Evolutionary conservation across 805 yeast species (phyloP).

Genomic region (Cyberlindnera xishuangbannaensis): DNA sequence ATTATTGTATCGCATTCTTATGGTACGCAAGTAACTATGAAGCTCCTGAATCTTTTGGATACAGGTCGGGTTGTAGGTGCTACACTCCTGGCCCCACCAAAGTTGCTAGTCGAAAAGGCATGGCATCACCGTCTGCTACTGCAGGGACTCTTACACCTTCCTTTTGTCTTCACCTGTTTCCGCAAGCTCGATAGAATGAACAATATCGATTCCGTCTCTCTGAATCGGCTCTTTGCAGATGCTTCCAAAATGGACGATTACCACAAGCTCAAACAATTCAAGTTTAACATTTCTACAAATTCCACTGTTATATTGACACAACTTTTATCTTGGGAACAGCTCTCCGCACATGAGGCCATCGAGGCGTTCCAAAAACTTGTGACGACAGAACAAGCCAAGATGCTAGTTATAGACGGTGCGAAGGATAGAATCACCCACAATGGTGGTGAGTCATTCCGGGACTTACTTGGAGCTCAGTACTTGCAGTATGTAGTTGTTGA

Average conservation of each 20-base stretch:
- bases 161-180: slow-evolving; percentile 17
- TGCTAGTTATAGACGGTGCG: slow-evolving; percentile 20
- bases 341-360: slow-evolving; percentile 14
- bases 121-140: slow-evolving; percentile 3
- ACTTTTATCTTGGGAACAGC: slow-evolving; percentile 16
- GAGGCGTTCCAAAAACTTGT: slow-evolving; percentile 6
- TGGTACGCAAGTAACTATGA: slow-evolving; percentile 56
- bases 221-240: slow-evolving; percentile 16
- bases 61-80: slow-evolving; percentile 11
- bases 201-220: slow-evolving; percentile 18
- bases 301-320: slow-evolving; percentile 20
- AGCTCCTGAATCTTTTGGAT: slow-evolving; percentile 23
- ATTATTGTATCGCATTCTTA: slow-evolving; percentile 66
- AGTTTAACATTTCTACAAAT: slow-evolving; percentile 21
- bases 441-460: slow-evolving; percentile 21
- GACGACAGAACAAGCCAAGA: background rate
- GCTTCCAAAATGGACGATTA: slow-evolving; percentile 11
- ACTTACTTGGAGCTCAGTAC: slow-evolving; percentile 14
- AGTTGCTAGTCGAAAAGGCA: slow-evolving; percentile 11
- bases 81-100: slow-evolving; percentile 46
- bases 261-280: slow-evolving; percentile 23
- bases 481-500: slow-evolving; percentile 13
- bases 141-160: slow-evolving; percentile 5
- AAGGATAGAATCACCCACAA: slow-evolving; percentile 19
- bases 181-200: slow-evolving; percentile 23